A percentile compares a stretch with the other conserved stretches of the same genome.
These are phyloP conservation scores for Kluyveromyces nonfermentans DNA, from an alignment of 805 yeast species.

Conservation along the genomic window DNA sequence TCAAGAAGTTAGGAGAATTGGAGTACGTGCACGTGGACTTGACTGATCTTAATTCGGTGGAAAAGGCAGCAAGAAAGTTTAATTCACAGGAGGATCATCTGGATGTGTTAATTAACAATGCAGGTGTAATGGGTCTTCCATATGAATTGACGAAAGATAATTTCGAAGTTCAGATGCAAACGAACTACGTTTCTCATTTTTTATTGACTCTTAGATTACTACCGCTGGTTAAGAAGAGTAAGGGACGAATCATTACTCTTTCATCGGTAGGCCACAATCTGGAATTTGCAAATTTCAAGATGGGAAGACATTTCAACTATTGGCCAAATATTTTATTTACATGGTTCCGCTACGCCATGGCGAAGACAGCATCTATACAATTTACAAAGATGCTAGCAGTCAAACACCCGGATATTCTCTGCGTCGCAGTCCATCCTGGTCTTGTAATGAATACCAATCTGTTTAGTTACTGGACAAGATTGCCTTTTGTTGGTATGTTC, in stretches of 20 bases:
- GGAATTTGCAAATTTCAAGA: constrained; percentile 37
- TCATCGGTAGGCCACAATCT: constrained; percentile 59
- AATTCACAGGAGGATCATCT: constrained; percentile 38
- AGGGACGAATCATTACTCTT: constrained; percentile 46
- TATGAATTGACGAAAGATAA: constrained; percentile 53
- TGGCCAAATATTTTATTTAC: constrained; percentile 62
- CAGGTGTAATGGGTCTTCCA: constrained; percentile 77
- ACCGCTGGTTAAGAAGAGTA: constrained; percentile 38
- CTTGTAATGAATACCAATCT: constrained; percentile 74
- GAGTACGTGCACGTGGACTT: constrained; percentile 48
- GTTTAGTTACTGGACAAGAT: constrained; percentile 66
- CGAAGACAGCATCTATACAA: constrained; percentile 74
- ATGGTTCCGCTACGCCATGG: constrained; percentile 68
- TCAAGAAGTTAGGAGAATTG: constrained; percentile 20
- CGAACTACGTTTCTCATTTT: constrained; percentile 70
- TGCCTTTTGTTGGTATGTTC: constrained; percentile 67
- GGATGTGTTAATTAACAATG: constrained; percentile 63
- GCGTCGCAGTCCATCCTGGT: constrained; percentile 73
- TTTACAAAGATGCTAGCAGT: constrained; percentile 54
- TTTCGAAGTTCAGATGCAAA: constrained; percentile 72
- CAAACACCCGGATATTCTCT: constrained; percentile 55
- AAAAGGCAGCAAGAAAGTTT: constrained; percentile 40
- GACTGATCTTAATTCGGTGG: constrained; percentile 37
- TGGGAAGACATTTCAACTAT: constrained; percentile 40
- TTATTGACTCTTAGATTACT: constrained; percentile 53